A percentile compares a stretch with the other conserved stretches of the same genome.
These are phyloP conservation scores for Thozetella sp. DNA, from an alignment of 495 filamentous ascomycete genomes.

Conservation along the genomic window DNA sequence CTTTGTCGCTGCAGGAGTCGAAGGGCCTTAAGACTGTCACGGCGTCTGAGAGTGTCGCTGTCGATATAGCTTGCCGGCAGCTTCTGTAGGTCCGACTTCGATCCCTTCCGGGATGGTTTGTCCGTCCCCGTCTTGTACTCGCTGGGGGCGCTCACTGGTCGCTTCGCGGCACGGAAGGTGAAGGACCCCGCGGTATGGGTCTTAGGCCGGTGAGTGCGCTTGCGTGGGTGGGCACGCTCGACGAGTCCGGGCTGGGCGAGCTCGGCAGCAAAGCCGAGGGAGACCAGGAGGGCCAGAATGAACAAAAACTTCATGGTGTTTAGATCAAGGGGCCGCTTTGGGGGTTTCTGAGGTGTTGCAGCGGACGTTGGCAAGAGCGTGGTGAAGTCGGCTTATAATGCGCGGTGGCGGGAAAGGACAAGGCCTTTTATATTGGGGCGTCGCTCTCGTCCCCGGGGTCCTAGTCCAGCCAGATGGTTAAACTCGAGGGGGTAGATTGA, in stretches of 20 bases:
- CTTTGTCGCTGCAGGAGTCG: constrained; percentile 13
- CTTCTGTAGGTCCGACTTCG: constrained; percentile 20
- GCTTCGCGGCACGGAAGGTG: constrained; percentile 9
- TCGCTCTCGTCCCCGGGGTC: not conserved
- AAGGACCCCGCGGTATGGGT: constrained; percentile 10
- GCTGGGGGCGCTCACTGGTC: constrained; percentile 14
- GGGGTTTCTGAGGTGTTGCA: not conserved
- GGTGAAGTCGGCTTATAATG: not conserved
- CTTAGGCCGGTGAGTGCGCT: constrained; percentile 10
- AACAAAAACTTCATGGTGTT: constrained; percentile 33
- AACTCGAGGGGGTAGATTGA: constrained; percentile 15
- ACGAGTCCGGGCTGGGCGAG: constrained; percentile 9
- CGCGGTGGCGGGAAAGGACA: not conserved
- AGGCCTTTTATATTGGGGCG: constrained; percentile 16
- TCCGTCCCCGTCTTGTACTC: constrained; percentile 20
- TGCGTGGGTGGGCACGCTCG: constrained; percentile 14
- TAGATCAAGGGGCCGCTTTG: not conserved
- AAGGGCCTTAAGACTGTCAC: constrained; percentile 14
- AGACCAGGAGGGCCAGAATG: constrained; percentile 25
- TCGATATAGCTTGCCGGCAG: constrained; percentile 19
- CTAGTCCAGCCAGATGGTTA: constrained; percentile 11
- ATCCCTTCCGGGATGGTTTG: constrained; percentile 18
- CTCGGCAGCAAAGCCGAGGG: constrained; percentile 22
- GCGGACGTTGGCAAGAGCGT: too few relatives aligned
- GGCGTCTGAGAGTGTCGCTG: constrained; percentile 12